Conservation (phyloP, 2,329 filamentous ascomycete species). For the Pseudogymnoascus sp. region DNA sequence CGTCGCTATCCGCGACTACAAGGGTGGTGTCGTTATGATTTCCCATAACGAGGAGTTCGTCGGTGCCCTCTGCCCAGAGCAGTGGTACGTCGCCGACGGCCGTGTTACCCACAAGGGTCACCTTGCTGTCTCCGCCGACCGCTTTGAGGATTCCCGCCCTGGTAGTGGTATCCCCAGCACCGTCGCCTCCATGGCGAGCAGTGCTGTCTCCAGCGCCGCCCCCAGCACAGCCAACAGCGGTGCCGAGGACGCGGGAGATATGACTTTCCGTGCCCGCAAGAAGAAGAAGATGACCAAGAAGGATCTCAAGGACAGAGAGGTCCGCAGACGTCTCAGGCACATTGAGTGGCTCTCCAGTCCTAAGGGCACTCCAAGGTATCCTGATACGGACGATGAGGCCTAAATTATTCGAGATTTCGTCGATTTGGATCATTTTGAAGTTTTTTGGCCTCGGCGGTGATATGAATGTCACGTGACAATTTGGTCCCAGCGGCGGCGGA, state of each 20-base stretch:
- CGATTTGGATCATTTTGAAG: constrained; percentile 1
- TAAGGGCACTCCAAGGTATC: constrained; percentile 48
- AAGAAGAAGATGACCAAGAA: constrained; percentile 99
- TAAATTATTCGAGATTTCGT: background rate
- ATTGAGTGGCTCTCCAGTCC: constrained; percentile 77
- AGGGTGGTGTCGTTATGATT: constrained; percentile 97
- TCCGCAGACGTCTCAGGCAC: constrained; percentile 77
- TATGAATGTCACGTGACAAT: background rate
- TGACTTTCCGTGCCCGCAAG: constrained; percentile 86
- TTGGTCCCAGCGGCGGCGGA: background rate
- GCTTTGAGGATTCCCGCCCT: constrained; percentile 77
- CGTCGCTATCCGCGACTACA: constrained; percentile 97
- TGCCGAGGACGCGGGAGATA: constrained; percentile 67
- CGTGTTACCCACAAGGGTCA: constrained; percentile 78
- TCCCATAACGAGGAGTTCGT: constrained; percentile 99
- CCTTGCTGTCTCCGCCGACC: constrained; percentile 64
- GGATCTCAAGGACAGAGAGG: constrained; percentile 89
- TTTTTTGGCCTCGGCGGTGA: background rate
- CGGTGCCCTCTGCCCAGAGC: constrained; percentile 87
- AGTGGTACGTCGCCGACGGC: constrained; percentile 89
- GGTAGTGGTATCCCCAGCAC: constrained; percentile 54
- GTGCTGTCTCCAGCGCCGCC: constrained; percentile 47
- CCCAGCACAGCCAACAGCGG: constrained; percentile 69
- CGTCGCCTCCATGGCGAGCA: constrained; percentile 48
- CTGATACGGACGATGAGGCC: constrained; percentile 26